Percentiles rank a stretch among this genome's conserved stretches.
Conservation (phyloP, 2,329 filamentous ascomycete genomes). For the Rutstroemia sydowiana region DNA sequence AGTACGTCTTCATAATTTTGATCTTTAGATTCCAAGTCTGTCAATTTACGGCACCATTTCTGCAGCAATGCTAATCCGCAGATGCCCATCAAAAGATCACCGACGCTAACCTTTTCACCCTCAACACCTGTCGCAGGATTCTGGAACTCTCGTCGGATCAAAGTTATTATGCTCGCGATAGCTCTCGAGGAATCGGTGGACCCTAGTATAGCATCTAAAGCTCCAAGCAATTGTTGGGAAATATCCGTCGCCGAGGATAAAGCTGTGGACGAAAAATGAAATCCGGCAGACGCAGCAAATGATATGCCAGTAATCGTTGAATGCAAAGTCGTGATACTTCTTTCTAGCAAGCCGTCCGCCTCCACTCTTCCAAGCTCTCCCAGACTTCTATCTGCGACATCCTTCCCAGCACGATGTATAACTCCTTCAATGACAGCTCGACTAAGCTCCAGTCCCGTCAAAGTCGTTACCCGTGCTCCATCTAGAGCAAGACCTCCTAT, state of each 20-base stretch:
- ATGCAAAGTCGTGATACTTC: constrained; percentile 49
- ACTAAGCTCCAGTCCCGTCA: constrained; percentile 33
- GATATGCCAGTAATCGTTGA: constrained; percentile 50
- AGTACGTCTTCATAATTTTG: constrained; percentile 48
- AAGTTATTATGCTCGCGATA: constrained; percentile 57
- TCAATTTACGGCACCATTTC: constrained; percentile 44
- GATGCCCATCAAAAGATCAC: constrained; percentile 54
- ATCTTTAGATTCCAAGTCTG: constrained; percentile 42
- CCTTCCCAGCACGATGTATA: constrained; percentile 30
- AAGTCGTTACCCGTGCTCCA: constrained; percentile 32
- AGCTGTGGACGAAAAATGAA: constrained; percentile 49
- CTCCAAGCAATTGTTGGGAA: constrained; percentile 50
- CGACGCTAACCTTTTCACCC: constrained; percentile 52
- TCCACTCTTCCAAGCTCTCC: constrained; percentile 42
- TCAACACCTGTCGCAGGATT: constrained; percentile 52
- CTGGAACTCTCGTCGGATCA: constrained; percentile 57
- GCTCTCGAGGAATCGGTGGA: constrained; percentile 63
- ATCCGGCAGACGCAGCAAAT: constrained; percentile 55
- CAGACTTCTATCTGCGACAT: constrained; percentile 28
- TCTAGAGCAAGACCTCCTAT: constrained; percentile 32
- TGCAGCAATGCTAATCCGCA: constrained; percentile 57
- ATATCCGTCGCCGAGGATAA: constrained; percentile 47
- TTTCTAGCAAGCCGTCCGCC: constrained; percentile 49
- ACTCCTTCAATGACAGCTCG: constrained; percentile 33
- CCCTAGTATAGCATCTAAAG: constrained; percentile 57